Base-by-base conservation (phyloP, 495 filamentous ascomycete species). In the Daldinia vernicosa region DNA sequence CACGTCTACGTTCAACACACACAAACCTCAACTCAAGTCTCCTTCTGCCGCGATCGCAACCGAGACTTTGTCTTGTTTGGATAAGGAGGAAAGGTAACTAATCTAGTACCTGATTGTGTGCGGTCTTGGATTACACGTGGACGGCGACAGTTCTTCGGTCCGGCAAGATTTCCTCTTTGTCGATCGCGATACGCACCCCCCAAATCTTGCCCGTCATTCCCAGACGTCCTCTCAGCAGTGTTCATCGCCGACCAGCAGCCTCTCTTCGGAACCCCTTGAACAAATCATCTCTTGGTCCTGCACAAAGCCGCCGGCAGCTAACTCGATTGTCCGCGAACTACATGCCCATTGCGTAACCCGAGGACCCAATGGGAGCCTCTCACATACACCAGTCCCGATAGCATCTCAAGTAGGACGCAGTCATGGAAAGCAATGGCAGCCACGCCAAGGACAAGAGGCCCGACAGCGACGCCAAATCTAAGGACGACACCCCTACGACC, bases 381-480 rank as follows among this genome's bases (percentile, higher is more conserved):
- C 75, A 71, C 72, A 76, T 69, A 61, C 58, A 61, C 63, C 63
- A 63, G 72, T 64, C 74, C 74, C 74, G 72, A 76, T 57, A 65
- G 55, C 67, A 69, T 64, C 66, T 77, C 67, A 75, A 77, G 72
- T 75, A 70, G 71, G 65, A 75, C 76, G 72, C 72, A 70, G 70
- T 74, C 72, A 70, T 74, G 77, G 80, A 81, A 76, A 80, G 80
- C 73, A 80, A 79, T 74, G 78, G 79, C 66, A 81, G 77, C 76
- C 84, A 86, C 79, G 79, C 79, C 74, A 82, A 84, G 77, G 81
- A 83, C 77, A 65, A 69, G 75, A 84, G 76, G 80, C 77, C 83
- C 77, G 82, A 81, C 74, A 78, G 67, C 77, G 79, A 82, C 76
- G 76, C 76, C 77, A 81, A 77, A 74, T 66, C 79, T 74, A 79